These are phyloP conservation scores for Hymenoscyphus scutula DNA, from an alignment of 2,329 filamentous ascomycete genomes.

Conservation along the genomic window DNA sequence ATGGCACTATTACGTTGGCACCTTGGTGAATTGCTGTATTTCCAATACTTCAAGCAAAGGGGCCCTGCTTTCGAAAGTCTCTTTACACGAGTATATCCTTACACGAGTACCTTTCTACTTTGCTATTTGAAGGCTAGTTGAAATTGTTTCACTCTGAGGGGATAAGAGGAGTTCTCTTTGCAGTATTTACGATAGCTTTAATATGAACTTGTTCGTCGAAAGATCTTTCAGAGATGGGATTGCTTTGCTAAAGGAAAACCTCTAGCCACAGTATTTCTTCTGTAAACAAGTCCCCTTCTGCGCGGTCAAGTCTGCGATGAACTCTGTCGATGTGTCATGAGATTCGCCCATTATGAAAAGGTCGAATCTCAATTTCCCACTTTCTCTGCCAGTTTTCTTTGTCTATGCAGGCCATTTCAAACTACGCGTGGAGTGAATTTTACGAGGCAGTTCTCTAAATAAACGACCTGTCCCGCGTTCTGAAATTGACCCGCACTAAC, in stretches of 20 bases:
- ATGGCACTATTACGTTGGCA: neutral
- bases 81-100: neutral
- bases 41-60: neutral
- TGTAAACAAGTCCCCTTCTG: neutral
- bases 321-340: neutral
- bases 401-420: neutral
- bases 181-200: neutral
- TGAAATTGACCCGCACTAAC: neutral
- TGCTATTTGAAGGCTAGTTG: too few species aligned
- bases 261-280: neutral
- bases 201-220: neutral
- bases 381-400: neutral
- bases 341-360: neutral
- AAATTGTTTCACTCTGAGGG: neutral
- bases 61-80: neutral
- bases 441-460: neutral
- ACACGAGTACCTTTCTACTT: neutral
- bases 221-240: too few species aligned
- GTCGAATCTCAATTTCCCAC: neutral
- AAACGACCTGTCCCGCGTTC: neutral
- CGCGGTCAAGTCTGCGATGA: neutral
- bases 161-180: too few species aligned
- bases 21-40: neutral
- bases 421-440: neutral
- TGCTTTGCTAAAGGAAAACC: too few species aligned